Evolutionary conservation across 2,329 filamentous ascomycete genomes (phyloP), one percentile per base, ranked within the genome.

Genomic region (Exophiala alcalophila): DNA sequence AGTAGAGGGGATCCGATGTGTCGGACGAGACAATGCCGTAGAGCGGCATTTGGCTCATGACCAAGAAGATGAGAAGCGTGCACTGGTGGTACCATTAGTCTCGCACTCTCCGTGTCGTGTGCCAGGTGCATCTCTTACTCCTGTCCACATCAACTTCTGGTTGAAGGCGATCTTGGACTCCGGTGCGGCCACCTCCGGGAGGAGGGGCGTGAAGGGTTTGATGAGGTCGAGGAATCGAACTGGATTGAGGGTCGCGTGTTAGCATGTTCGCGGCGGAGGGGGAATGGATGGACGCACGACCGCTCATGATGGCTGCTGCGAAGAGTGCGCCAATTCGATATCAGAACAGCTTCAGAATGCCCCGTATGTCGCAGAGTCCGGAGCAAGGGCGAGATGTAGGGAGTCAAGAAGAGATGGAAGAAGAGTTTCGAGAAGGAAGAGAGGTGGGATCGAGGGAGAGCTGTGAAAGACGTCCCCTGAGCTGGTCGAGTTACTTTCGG

Each of bases 221-320:
- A 98, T 92, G 69, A 97, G 81, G 74, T 98, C 92, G 76, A 98
- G 91, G 69, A 98, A 98, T 70, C 92, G 90, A 73, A 98, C 91
- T 97, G 55, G 18, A 19, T 18, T 28, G 18, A 23, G 16, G 4
- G 21, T 24, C n/a, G n/a, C n/a, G n/a, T 36, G 30, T 51, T 45
- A 51, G 49, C 37, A 48, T 42, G 45, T 40, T 36, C 23, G 28
- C n/a, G 24, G 44, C 40, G 49, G 31, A 33, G 40, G 30, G 23
- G 26, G 23, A 19, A 23, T 5, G 14, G 21, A 19, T 35, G 37
- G 20, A 52, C 49, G 39, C 34, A 52, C 49, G 49, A 37, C 49
- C 49, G 35, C 44, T 48, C 49, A 52, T 52, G n/a, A n/a, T n/a
- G 41, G 44, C 49, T 44, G 42, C 44, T 38, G 38, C 30, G 29